phyloP scores from a whole-genome alignment of 176 grass and related monocot genomes.

The Saccharum officinarum region DNA sequence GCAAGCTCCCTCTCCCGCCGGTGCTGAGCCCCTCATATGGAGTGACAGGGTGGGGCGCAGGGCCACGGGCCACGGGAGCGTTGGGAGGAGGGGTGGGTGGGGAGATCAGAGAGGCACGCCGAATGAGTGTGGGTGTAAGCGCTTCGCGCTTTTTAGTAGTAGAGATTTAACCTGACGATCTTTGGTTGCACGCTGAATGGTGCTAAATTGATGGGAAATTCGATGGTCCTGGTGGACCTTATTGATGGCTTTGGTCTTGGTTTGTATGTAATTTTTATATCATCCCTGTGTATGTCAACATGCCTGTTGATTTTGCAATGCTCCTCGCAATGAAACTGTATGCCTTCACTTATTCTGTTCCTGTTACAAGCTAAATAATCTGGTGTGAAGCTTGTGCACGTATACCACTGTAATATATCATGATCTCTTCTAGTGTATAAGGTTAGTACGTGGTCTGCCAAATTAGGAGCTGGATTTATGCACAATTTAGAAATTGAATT shows the following conservation, averaged over 20 bases:
- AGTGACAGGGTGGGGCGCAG: too few relatives aligned
- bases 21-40: too few relatives aligned
- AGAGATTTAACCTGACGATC: neutral
- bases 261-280: neutral
- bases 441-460: neutral
- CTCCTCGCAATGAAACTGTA: neutral
- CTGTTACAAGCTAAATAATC: neutral
- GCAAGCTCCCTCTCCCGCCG: too few relatives aligned
- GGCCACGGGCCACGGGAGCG: too few relatives aligned
- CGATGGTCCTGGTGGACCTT: neutral
- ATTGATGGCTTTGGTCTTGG: neutral
- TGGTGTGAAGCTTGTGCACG: neutral
- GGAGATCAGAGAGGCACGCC: too few relatives aligned
- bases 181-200: neutral
- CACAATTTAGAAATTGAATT: neutral
- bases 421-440: neutral
- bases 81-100: too few relatives aligned
- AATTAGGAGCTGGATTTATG: neutral
- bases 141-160: too few relatives aligned
- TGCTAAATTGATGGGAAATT: neutral
- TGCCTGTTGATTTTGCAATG: neutral
- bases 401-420: neutral
- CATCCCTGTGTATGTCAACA: neutral
- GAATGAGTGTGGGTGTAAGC: too few relatives aligned
- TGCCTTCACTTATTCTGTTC: neutral